Conservation (phyloP, 2,329 filamentous ascomycete species). For the Pleurostoma richardsiae region DNA sequence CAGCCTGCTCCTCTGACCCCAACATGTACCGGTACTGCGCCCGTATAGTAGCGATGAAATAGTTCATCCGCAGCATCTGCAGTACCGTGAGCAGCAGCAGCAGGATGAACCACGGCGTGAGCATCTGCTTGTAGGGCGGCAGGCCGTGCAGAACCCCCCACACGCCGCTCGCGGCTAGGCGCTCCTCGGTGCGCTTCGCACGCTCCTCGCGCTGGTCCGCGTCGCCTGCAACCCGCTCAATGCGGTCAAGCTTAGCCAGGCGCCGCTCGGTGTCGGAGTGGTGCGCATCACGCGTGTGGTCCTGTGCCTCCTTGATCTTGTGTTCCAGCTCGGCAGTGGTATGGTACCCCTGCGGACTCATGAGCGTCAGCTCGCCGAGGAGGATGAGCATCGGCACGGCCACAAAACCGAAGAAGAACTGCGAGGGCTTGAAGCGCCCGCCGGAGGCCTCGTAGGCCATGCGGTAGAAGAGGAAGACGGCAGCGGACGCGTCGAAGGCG, state of each 20-base stretch:
- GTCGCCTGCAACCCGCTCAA: slow-evolving; percentile 58
- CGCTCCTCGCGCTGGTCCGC: slow-evolving; percentile 49
- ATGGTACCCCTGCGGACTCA: slow-evolving; percentile 33
- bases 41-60: slow-evolving; percentile 61
- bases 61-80: slow-evolving; percentile 66
- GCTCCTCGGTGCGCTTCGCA: slow-evolving; percentile 49
- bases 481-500: slow-evolving; percentile 60
- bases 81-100: slow-evolving; percentile 59
- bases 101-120: slow-evolving; percentile 66
- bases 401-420: slow-evolving; percentile 35
- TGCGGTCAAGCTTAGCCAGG: slow-evolving; percentile 53
- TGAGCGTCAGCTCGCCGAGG: slow-evolving; percentile 28
- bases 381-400: slow-evolving; percentile 28
- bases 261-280: slow-evolving; percentile 52
- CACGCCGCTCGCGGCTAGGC: slow-evolving; percentile 56
- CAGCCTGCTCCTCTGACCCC: slow-evolving; percentile 33
- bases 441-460: slow-evolving; percentile 44
- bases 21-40: slow-evolving; percentile 68
- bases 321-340: slow-evolving; percentile 29
- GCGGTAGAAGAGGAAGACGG: slow-evolving; percentile 55
- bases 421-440: slow-evolving; percentile 23
- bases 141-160: slow-evolving; percentile 69
- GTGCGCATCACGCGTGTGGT: slow-evolving; percentile 36
- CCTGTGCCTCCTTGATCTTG: slow-evolving; percentile 31
- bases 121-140: slow-evolving; percentile 59